phyloP scores from a whole-genome alignment of 2,329 filamentous ascomycete genomes.

The Colletotrichum falcatum region DNA sequence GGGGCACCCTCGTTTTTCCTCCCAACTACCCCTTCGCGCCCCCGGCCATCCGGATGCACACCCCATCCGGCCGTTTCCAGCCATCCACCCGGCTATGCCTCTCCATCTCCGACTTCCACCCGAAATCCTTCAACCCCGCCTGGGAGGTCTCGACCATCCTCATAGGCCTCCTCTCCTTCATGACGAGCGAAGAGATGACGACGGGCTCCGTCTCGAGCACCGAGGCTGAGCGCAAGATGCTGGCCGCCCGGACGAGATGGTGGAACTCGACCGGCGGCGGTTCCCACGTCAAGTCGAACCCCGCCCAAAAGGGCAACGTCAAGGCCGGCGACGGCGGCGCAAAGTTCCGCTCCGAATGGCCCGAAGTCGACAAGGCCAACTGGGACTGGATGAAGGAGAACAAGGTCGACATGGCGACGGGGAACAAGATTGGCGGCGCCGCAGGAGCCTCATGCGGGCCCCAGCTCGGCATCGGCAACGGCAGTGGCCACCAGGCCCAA shows the following conservation, averaged over 20 bases:
- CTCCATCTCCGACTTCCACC: conserved; percentile 97
- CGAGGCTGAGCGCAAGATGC: conserved; percentile 80
- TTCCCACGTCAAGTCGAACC: conserved; percentile 68
- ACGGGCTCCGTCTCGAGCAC: conserved; percentile 87
- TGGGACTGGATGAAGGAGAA: conserved; percentile 91
- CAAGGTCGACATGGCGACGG: conserved; percentile 82
- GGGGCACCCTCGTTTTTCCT: conserved; percentile 96
- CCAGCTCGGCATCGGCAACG: conserved; percentile 68
- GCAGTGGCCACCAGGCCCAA: conserved; percentile 74
- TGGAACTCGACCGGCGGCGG: conserved; percentile 97
- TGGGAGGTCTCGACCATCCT: conserved; percentile 99
- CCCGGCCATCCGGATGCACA: conserved; percentile 98
- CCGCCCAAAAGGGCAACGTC: conserved; percentile 78
- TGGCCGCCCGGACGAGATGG: conserved; percentile 86
- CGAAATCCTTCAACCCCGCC: conserved; percentile 96
- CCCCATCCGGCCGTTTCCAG: conserved; percentile 94
- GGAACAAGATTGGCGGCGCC: conserved; percentile 68
- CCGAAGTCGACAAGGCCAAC: conserved; percentile 89
- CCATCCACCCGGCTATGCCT: conserved; percentile 92
- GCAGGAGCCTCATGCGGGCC: conserved; percentile 59
- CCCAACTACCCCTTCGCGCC: conserved; percentile 97
- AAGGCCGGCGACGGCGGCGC: conserved; percentile 92
- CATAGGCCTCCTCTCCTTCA: conserved; percentile 93
- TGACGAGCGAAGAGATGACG: conserved; percentile 99
- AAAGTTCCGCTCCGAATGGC: conserved; percentile 91